Percentiles rank a stretch among this genome's conserved stretches.
These are phyloP conservation scores for Teunomyces stri DNA, from an alignment of 805 yeast species.

Conservation along the genomic window DNA sequence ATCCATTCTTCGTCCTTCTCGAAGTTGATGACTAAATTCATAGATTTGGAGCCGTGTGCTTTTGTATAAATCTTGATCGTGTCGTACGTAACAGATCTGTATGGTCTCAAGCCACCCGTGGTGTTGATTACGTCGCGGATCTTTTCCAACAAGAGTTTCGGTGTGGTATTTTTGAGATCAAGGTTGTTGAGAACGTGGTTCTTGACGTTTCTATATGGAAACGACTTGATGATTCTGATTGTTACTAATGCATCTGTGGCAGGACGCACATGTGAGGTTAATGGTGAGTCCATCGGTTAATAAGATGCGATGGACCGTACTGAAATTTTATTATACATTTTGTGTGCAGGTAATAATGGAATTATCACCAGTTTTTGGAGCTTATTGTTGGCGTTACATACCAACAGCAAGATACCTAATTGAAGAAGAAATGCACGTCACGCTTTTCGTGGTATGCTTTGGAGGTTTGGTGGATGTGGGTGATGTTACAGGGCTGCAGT, in stretches of 20 bases:
- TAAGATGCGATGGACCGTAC: not conserved
- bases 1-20: conserved; percentile 79
- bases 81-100: conserved; percentile 70
- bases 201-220: conserved; percentile 85
- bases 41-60: conserved; percentile 92
- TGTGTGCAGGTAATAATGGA: too few species aligned
- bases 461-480: not conserved
- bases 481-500: not conserved
- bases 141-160: conserved; percentile 57
- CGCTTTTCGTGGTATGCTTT: not conserved
- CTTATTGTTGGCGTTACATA: too few species aligned
- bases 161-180: conserved; percentile 68
- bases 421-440: too few species aligned
- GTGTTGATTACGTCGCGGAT: conserved; percentile 47
- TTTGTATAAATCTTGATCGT: conserved; percentile 85
- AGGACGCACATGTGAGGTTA: conserved; percentile 77
- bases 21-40: conserved; percentile 86
- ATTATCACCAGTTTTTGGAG: too few species aligned
- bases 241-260: conserved; percentile 74
- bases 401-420: too few species aligned
- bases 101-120: conserved; percentile 75
- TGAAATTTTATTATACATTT: too few species aligned
- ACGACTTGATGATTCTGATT: conserved; percentile 83
- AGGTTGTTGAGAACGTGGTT: conserved; percentile 67
- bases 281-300: conserved; percentile 56